Conservation (phyloP, 2,329 filamentous ascomycete species). For the Xylaria sp. region DNA sequence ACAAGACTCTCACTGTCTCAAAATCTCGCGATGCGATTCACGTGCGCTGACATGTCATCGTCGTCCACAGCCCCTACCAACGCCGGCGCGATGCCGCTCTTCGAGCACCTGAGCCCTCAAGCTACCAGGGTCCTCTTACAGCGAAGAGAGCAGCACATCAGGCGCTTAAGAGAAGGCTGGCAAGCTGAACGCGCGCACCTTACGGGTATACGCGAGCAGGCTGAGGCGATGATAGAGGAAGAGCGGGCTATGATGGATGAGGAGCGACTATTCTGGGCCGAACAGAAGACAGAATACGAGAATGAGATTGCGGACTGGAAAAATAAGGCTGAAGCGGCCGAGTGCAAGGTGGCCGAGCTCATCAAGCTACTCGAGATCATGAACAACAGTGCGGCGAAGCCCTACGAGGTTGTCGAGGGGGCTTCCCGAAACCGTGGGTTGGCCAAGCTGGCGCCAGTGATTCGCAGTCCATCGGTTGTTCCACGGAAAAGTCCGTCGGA, state of each 20-base stretch:
- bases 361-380: slow-evolving; percentile 10
- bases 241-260: slow-evolving; percentile 51
- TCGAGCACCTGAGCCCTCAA: slow-evolving; percentile 23
- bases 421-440: slow-evolving; percentile 16
- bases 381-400: not conserved
- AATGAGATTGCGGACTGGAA: slow-evolving; percentile 39
- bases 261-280: slow-evolving; percentile 43
- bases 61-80: slow-evolving; percentile 20
- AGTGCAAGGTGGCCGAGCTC: slow-evolving; percentile 20
- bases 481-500: slow-evolving; percentile 18
- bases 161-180: slow-evolving; percentile 42
- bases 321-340: slow-evolving; percentile 31
- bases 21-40: slow-evolving; percentile 23
- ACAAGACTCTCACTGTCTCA: slow-evolving; percentile 22
- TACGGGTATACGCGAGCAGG: slow-evolving; percentile 48
- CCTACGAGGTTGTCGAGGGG: slow-evolving; percentile 13
- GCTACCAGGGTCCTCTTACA: slow-evolving; percentile 23
- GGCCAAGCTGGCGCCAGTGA: slow-evolving; percentile 18
- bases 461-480: slow-evolving; percentile 14
- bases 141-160: slow-evolving; percentile 28
- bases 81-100: slow-evolving; percentile 17
- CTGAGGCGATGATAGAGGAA: slow-evolving; percentile 52
- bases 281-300: slow-evolving; percentile 39
- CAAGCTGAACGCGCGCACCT: slow-evolving; percentile 49
- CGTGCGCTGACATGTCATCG: slow-evolving; percentile 21